Evolutionary conservation across 208 protist species (phyloP).

Genomic region (Hexamita inflata): DNA sequence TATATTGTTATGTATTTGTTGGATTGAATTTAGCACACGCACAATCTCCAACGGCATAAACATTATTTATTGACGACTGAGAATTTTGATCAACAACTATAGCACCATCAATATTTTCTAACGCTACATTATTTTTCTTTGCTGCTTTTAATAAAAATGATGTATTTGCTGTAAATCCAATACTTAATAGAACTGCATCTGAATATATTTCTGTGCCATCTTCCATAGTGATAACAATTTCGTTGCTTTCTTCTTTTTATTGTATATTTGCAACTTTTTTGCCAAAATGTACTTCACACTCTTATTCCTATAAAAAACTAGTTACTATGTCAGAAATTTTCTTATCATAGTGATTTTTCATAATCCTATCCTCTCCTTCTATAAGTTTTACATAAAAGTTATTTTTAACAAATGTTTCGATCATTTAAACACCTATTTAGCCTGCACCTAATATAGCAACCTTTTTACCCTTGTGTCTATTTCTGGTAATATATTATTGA

Average conservation of each 20-base stretch:
- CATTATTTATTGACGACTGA: not conserved
- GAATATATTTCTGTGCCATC: not conserved
- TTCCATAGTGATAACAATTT: not conserved
- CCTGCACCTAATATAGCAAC: not conserved
- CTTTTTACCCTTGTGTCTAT: not conserved
- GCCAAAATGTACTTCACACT: not conserved
- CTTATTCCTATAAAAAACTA: not conserved
- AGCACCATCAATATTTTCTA: not conserved
- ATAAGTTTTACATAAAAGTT: not conserved
- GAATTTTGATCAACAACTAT: constrained; percentile 8
- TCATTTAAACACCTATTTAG: constrained; percentile 7
- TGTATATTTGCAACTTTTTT: not conserved
- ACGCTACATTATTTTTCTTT: not conserved
- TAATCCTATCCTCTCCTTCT: not conserved
- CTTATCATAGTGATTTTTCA: not conserved
- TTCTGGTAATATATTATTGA: not conserved
- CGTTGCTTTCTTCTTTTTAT: not conserved
- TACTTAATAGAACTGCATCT: not conserved
- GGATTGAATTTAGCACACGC: not conserved
- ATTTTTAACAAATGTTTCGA: constrained; percentile 1
- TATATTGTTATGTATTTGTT: not conserved
- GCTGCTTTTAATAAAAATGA: not conserved
- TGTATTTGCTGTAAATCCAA: constrained; percentile 4
- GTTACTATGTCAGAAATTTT: not conserved
- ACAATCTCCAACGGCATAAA: constrained; percentile 24